These are phyloP conservation scores for Podaxis rugospora DNA, from an alignment of 768 basidiomycete species.

Conservation along the genomic window DNA sequence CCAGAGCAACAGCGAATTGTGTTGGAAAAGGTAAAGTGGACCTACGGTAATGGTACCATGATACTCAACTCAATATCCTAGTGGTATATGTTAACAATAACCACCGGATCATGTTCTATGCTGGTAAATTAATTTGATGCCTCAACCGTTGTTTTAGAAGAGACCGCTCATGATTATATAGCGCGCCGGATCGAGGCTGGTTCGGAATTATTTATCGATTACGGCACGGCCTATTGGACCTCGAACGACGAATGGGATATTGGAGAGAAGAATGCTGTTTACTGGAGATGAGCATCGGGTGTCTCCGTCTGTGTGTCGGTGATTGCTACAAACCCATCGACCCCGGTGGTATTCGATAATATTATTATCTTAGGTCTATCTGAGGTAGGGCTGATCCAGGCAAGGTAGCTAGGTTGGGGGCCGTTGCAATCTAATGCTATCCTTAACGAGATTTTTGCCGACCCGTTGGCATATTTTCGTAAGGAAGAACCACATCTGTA, in stretches of 20 bases:
- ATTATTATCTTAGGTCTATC: too few species aligned
- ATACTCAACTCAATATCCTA: background rate
- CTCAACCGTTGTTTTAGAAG: background rate
- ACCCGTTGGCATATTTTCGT: background rate
- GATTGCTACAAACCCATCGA: too few species aligned
- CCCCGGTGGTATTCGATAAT: too few species aligned
- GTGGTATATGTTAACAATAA: conserved; percentile 9
- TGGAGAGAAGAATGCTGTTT: background rate
- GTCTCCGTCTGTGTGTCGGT: too few species aligned
- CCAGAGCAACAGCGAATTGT: background rate
- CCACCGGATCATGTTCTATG: conserved; percentile 31
- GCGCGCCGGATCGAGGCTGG: conserved; percentile 35
- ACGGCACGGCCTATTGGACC: conserved; percentile 30
- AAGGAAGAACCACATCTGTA: background rate
- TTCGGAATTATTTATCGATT: conserved; percentile 54
- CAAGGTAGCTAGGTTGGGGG: too few species aligned
- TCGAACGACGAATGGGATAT: background rate
- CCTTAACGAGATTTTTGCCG: too few species aligned
- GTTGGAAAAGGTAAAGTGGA: background rate
- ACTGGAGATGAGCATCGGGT: conserved; percentile 2
- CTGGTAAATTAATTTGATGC: conserved; percentile 32
- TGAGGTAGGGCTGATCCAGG: too few species aligned
- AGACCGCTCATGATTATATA: conserved; percentile 15
- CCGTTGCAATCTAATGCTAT: too few species aligned
- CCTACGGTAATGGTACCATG: background rate